Evolutionary conservation across 192 early-diverging fungal species (phyloP), one percentile per base, ranked within the genome.

Genomic region (Spinellus fusiger): DNA sequence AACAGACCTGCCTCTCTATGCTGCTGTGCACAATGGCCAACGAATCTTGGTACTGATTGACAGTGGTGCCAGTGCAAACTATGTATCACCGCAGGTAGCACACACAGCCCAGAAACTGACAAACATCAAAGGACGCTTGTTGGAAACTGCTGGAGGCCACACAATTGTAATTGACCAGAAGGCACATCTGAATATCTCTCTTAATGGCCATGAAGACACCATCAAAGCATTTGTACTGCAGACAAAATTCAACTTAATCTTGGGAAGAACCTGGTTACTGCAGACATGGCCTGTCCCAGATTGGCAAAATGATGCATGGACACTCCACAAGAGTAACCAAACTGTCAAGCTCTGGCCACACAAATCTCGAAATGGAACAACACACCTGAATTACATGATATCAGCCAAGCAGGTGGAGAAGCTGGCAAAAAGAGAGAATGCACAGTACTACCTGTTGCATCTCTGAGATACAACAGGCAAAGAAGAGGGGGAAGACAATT

Each of bases 31-130:
- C 22, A 44, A 44, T 13, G 37, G 16, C 18, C 18, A 56, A 0
- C 6, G 0, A 10, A n/a, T 56, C 4, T 18, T 27, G 5, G 34
- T 37, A 1, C 15, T 56, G 2, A 49, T 59, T 32, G 28, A 59
- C 22, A 6, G 1, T 23, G 28, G 56, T 33, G 56, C 56, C n/a
- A 59, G 56, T 22, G 56, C 40, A 49, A 59, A 59, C 10, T 59
- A 48, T 48, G 56, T 59, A 1, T 59, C 44, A 0, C 56, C 56
- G n/a, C 26, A 59, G 0, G 12, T 33, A 44, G 25, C 44, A 0
- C 16, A 18, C 46, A 18, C 46, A 1, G n/a, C 10, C 8, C 8
- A 58, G 3, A 3, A 15, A 28, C 25, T 59, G 1, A 48, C 28
- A 1, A 15, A 15, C 16, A 40, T 59, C 1, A 15, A 48, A 20